These are phyloP conservation scores for Trichoderma sp. DNA, from an alignment of 2,329 filamentous ascomycete genomes.

Conservation along the genomic window DNA sequence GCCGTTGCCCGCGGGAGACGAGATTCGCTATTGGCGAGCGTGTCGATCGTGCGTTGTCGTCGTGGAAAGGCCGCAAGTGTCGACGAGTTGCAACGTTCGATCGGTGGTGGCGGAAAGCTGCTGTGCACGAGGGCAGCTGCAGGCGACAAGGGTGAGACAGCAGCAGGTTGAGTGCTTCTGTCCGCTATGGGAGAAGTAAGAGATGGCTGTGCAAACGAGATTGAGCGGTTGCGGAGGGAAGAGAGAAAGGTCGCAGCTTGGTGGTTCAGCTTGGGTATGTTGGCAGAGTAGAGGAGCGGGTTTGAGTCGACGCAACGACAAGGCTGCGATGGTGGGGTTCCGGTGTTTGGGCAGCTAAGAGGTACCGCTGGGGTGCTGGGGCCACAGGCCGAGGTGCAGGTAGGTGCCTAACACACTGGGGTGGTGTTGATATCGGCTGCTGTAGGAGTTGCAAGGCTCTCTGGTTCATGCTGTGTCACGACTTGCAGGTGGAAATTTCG, in stretches of 20 bases:
- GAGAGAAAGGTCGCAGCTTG: constrained; percentile 13
- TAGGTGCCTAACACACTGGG: background rate
- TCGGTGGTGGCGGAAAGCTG: background rate
- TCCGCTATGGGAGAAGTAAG: background rate
- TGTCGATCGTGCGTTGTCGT: constrained; percentile 6
- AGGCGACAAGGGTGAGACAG: background rate
- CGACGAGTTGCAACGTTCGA: constrained; percentile 4
- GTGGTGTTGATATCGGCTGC: background rate
- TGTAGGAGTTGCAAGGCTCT: background rate
- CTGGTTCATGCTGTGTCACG: background rate
- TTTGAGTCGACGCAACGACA: constrained; percentile 11
- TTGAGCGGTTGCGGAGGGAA: background rate
- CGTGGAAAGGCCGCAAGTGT: background rate
- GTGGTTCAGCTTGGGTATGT: background rate
- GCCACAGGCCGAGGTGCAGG: background rate
- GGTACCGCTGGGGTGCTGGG: background rate
- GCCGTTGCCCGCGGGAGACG: constrained; percentile 21
- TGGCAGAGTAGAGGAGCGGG: background rate
- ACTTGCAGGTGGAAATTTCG: too few relatives aligned
- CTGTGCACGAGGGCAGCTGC: constrained; percentile 5
- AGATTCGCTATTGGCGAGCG: background rate
- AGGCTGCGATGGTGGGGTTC: constrained; percentile 33
- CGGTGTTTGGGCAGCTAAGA: constrained; percentile 8
- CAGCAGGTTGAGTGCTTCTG: constrained; percentile 2
- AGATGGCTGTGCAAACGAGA: background rate